Percentiles rank a stretch among this genome's conserved stretches.
phyloP scores from a whole-genome alignment of 1,284 basidiomycete species.

The Thecaphora thlaspeos region DNA sequence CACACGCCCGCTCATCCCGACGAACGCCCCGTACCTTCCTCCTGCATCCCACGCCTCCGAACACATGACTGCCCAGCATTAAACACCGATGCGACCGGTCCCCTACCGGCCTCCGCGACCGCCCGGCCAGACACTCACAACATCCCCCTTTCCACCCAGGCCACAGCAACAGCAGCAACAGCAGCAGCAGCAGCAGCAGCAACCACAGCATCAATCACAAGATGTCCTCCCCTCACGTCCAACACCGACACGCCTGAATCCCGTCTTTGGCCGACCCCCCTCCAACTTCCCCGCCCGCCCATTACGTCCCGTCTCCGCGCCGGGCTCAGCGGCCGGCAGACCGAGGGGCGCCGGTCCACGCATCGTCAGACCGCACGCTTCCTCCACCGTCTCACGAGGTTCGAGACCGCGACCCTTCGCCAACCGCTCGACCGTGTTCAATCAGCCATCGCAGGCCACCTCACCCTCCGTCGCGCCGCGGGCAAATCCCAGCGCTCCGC shows the following conservation, averaged over 20 bases:
- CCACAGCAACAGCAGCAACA: constrained; percentile 8
- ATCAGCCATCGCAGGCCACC: neutral
- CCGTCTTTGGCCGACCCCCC: constrained; percentile 17
- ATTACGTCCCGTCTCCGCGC: constrained; percentile 13
- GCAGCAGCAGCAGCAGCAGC: constrained; percentile 7
- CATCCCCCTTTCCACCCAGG: constrained; percentile 8
- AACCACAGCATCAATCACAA: constrained; percentile 5
- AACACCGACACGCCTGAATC: neutral
- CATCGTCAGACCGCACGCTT: neutral
- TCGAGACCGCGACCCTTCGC: neutral
- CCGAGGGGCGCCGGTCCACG: no score
- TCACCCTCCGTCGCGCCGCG: neutral
- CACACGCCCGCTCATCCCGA: no score
- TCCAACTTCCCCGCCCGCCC: constrained; percentile 2
- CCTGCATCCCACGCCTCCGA: no score
- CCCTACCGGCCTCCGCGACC: no score
- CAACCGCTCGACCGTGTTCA: constrained; percentile 3
- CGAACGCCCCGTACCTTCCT: no score
- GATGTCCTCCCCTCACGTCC: no score
- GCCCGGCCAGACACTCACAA: no score
- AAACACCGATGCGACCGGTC: no score
- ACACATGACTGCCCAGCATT: no score
- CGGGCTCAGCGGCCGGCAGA: constrained; percentile 2
- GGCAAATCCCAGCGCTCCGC: neutral
- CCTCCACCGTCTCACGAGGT: neutral